Evolutionary conservation across 2,329 filamentous ascomycete genomes (phyloP), one percentile per base, ranked within the genome.

Genomic region (Rutstroemia sp.): DNA sequence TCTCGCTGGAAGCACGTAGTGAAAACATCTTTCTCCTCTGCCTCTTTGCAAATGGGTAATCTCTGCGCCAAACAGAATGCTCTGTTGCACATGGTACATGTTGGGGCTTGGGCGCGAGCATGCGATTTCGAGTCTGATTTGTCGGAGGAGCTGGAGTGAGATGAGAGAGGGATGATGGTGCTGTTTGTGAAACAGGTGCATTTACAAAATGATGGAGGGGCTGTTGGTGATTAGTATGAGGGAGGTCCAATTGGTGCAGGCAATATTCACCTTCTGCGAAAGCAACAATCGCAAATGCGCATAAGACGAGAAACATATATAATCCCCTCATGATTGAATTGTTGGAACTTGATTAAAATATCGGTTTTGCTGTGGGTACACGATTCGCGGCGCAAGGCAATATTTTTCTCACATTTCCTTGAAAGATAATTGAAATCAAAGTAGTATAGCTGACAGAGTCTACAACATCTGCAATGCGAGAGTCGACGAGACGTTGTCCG

Each of bases 181-280:
- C 80, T 83, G 73, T 86, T 86, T 64, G 80, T 81, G 73, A 84
- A 84, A 73, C 83, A 86, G 63, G 81, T 86, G 73, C 83, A 86
- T 76, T 86, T 86, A 76, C 83, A 86, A 69, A 86, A 86, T 2
- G 79, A 81, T 18, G 81, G 82, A 45, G 81, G 78, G 34, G 79
- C 82, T 85, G 65, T 14, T 38, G 30, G n/a, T 21, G 54, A 61
- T 70, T 60, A 68, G 67, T 14, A 30, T 8, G 8, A 46, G 12
- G 18, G 18, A 8, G 44, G 10, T n/a, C n/a, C 10, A 41, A 8
- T 27, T 18, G 39, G 3, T 30, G 9, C 1, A 38, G 30, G 12
- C 19, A 14, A 58, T 34, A 63, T 66, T 60, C 59, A 70, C 69
- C 65, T 12, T 59, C 62, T 58, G 64, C 65, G 39, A 66, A 48